These are phyloP conservation scores for Neonectria sp. DNA, from an alignment of 2,329 filamentous ascomycete genomes.

Conservation along the genomic window DNA sequence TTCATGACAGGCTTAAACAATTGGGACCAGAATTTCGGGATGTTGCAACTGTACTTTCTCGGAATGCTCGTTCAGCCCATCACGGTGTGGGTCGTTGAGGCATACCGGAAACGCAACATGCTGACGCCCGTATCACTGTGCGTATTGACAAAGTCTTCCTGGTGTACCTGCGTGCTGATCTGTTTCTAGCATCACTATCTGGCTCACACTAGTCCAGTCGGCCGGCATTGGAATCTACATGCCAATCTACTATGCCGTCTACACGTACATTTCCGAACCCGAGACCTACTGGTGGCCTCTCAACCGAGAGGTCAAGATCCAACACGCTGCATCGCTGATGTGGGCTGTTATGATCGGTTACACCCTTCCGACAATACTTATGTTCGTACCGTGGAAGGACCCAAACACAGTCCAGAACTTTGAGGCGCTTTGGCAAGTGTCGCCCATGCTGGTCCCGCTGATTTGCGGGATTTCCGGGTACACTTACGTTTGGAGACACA, in stretches of 20 bases:
- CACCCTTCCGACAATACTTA: conserved; percentile 20
- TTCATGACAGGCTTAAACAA: conserved; percentile 24
- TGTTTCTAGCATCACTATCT: conserved; percentile 19
- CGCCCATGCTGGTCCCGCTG: conserved; percentile 25
- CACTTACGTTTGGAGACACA: not conserved
- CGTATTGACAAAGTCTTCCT: not conserved
- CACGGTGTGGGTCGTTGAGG: conserved; percentile 20
- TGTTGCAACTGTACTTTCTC: conserved; percentile 27
- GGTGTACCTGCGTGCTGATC: not conserved
- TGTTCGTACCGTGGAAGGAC: conserved; percentile 22
- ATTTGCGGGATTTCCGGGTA: conserved; percentile 16
- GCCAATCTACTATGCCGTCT: conserved; percentile 34
- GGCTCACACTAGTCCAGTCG: conserved; percentile 24
- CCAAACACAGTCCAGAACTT: conserved; percentile 6
- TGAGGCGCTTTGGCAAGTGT: conserved; percentile 28
- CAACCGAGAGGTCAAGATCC: conserved; percentile 15
- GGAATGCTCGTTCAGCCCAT: conserved; percentile 29
- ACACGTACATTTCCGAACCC: conserved; percentile 23
- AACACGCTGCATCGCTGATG: conserved; percentile 1
- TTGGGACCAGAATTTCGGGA: conserved; percentile 18
- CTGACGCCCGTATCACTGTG: conserved; percentile 19
- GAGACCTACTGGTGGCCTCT: conserved; percentile 34
- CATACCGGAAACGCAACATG: conserved; percentile 25
- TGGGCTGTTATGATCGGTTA: conserved; percentile 18
- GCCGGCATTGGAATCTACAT: conserved; percentile 25